Conservation (phyloP, 179 eudicot species). For the Gypsophila paniculata region DNA sequence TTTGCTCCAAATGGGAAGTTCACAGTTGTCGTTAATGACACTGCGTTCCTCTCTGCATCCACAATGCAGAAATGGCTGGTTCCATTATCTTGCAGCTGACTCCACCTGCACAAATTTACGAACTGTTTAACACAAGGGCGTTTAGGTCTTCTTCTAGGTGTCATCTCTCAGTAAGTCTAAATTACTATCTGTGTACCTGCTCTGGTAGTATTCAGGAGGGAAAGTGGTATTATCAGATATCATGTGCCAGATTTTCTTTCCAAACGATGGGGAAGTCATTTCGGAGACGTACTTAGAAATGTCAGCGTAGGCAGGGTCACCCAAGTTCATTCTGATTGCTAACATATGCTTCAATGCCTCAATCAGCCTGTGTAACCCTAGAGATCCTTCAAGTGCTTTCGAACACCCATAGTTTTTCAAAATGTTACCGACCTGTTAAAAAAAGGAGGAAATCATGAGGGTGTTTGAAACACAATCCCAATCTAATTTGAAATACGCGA, state of each 20-base stretch:
- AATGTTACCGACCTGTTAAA: constrained; percentile 61
- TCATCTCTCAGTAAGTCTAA: neutral
- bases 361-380: constrained; percentile 73
- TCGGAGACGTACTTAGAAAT: constrained; percentile 44
- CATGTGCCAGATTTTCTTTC: constrained; percentile 51
- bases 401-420: constrained; percentile 57
- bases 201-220: constrained; percentile 70
- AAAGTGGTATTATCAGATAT: constrained; percentile 80
- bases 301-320: constrained; percentile 76
- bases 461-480: neutral
- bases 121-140: neutral
- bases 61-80: constrained; percentile 93
- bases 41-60: constrained; percentile 85
- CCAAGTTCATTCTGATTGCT: constrained; percentile 83
- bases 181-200: constrained; percentile 43
- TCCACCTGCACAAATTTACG: constrained; percentile 50
- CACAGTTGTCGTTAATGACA: constrained; percentile 85
- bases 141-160: neutral
- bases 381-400: constrained; percentile 52
- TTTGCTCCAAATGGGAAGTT: constrained; percentile 70
- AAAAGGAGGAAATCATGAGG: neutral
- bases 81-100: constrained; percentile 76
- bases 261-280: constrained; percentile 75
- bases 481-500: neutral
- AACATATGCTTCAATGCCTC: constrained; percentile 90